Percentiles rank a stretch among this genome's conserved stretches.
Evolutionary conservation across 2,329 filamentous ascomycete genomes (phyloP).

Genomic region (Leptosphaerulina australis): DNA sequence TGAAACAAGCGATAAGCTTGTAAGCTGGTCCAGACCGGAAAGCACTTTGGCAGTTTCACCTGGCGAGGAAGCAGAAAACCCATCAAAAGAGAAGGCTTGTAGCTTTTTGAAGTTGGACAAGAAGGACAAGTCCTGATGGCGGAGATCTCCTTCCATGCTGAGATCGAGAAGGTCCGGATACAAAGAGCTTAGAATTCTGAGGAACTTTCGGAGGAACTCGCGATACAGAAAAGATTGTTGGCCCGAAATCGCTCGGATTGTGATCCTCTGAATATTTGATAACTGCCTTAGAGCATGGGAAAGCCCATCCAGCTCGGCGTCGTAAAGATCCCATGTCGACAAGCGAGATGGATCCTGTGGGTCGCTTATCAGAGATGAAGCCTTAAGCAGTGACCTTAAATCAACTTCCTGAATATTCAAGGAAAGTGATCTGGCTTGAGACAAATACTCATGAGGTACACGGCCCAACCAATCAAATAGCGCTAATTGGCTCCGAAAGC

Average conservation of each 20-base stretch:
- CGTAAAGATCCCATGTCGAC: constrained; percentile 35
- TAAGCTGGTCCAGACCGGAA: constrained; percentile 26
- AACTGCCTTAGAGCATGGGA: constrained; percentile 22
- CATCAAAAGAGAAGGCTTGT: constrained; percentile 35
- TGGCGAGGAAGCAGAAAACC: constrained; percentile 30
- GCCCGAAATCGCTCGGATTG: constrained; percentile 22
- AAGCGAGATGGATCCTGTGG: constrained; percentile 17
- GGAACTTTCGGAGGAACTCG: constrained; percentile 28
- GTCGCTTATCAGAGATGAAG: constrained; percentile 3
- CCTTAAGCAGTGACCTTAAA: constrained; percentile 29
- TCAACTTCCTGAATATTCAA: constrained; percentile 41
- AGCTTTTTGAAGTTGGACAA: constrained; percentile 23
- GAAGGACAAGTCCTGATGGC: constrained; percentile 31
- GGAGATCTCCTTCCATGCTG: constrained; percentile 33
- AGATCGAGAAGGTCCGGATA: constrained; percentile 28
- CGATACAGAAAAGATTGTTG: constrained; percentile 37
- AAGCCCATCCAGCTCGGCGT: constrained; percentile 29
- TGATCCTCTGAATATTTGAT: constrained; percentile 28
- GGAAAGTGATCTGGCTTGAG: constrained; percentile 26
- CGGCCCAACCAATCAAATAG: constrained; percentile 33
- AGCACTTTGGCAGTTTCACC: constrained; percentile 29
- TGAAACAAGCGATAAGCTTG: constrained; percentile 30
- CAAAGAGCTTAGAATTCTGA: constrained; percentile 21
- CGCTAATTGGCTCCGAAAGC: constrained; percentile 29
- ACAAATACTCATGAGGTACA: constrained; percentile 22